These are phyloP conservation scores for Neospermospora avenae DNA, from an alignment of 2,329 filamentous ascomycete species.

Conservation along the genomic window DNA sequence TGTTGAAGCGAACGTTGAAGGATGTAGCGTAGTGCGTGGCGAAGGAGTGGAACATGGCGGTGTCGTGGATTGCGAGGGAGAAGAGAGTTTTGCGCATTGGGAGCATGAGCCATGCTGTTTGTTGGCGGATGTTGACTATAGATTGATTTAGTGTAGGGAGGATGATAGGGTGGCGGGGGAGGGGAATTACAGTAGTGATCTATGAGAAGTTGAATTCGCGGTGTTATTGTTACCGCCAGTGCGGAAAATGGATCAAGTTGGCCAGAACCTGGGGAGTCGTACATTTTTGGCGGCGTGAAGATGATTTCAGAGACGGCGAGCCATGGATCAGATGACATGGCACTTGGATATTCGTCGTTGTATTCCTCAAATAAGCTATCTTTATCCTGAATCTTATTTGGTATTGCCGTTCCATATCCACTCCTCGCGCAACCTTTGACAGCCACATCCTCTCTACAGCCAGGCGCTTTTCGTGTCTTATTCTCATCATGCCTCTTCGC, in stretches of 20 bases:
- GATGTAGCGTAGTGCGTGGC: background rate
- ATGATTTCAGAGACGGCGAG: background rate
- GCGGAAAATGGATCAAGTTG: conserved; percentile 12
- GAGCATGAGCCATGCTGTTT: conserved; percentile 19
- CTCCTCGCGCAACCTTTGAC: background rate
- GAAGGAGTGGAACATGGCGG: conserved; percentile 13
- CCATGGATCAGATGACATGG: background rate
- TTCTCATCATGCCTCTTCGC: background rate
- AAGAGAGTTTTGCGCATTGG: conserved; percentile 13
- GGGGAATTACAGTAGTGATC: background rate
- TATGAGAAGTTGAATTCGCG: background rate
- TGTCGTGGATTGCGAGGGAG: conserved; percentile 11
- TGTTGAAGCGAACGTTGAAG: background rate
- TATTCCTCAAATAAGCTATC: background rate
- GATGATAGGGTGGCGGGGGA: too few species aligned
- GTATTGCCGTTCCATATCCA: background rate
- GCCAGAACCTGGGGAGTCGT: background rate
- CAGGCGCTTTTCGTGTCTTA: too few species aligned
- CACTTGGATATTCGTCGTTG: background rate
- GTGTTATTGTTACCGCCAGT: conserved; percentile 7
- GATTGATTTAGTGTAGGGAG: background rate
- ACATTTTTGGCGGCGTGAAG: background rate
- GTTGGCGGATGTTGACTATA: conserved; percentile 6
- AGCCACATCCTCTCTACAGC: background rate
- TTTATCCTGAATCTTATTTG: background rate